Percentiles rank a stretch among this genome's conserved stretches.
Conservation (phyloP, 129 eudicot species). For the Saussurea involucrata region DNA sequence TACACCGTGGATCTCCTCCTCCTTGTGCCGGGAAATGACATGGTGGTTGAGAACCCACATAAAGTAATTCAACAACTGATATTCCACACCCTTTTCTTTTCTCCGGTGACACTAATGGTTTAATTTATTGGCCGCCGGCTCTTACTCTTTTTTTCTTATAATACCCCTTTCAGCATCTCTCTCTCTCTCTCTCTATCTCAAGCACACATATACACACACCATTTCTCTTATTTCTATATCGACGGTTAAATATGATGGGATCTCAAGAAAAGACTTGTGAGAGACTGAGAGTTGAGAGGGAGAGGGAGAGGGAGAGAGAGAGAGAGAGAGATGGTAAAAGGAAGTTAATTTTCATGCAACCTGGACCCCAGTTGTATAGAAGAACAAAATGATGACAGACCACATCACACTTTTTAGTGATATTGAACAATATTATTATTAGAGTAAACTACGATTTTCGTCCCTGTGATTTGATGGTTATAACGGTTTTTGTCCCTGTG, state of each 20-base stretch:
- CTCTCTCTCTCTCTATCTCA: neutral
- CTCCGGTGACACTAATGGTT: constrained; percentile 13
- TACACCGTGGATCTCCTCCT: constrained; percentile 16
- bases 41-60: constrained; percentile 57
- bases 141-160: neutral
- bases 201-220: neutral
- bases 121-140: neutral
- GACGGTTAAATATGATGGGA: constrained; percentile 40
- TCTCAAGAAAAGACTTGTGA: constrained; percentile 31
- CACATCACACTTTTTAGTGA: constrained; percentile 14
- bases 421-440: neutral
- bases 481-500: too few species aligned
- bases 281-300: constrained; percentile 12
- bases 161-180: neutral
- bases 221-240: constrained; percentile 29
- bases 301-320: constrained; percentile 2
- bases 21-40: constrained; percentile 57
- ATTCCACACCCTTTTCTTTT: neutral
- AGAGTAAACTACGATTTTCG: too few species aligned
- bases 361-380: constrained; percentile 24
- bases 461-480: too few species aligned
- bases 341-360: constrained; percentile 23
- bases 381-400: constrained; percentile 24
- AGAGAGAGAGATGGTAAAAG: constrained; percentile 19
- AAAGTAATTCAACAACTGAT: constrained; percentile 26